phyloP scores from a whole-genome alignment of 176 grass and related monocot species.

The Hsuehochloa calcarea region DNA sequence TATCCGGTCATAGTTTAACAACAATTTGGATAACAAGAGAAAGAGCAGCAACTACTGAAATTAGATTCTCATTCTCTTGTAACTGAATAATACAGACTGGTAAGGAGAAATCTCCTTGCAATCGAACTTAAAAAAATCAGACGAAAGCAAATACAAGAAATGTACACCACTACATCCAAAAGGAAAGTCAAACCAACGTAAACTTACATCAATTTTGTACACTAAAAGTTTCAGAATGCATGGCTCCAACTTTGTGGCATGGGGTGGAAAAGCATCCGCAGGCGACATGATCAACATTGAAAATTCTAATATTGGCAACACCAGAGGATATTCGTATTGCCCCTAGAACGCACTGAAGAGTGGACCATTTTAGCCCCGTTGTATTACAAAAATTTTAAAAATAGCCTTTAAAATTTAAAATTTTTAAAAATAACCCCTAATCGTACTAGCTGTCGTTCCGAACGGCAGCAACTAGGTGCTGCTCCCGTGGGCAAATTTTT shows the following conservation, averaged over 20 bases:
- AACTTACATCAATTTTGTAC: slow-evolving; percentile 45
- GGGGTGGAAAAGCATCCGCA: slow-evolving; percentile 16
- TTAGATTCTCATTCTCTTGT: background rate
- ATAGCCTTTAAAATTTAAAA: no score
- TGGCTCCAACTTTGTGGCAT: slow-evolving; percentile 23
- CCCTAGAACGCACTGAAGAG: background rate
- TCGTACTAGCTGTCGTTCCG: no score
- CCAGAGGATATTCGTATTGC: background rate
- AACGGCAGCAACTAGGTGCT: no score
- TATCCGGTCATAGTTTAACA: background rate
- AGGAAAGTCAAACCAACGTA: slow-evolving; percentile 11
- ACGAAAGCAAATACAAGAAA: slow-evolving; percentile 24
- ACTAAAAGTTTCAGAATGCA: slow-evolving; percentile 13
- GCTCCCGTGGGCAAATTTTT: no score
- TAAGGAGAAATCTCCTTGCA: slow-evolving; percentile 23
- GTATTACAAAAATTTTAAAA: no score
- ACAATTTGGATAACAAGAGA: background rate
- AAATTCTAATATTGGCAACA: background rate
- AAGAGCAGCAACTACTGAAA: background rate
- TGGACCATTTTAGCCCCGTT: no score
- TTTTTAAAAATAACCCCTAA: no score
- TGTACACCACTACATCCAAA: slow-evolving; percentile 37
- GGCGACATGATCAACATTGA: slow-evolving; percentile 2
- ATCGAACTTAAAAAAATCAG: background rate
- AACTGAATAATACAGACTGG: slow-evolving; percentile 36